Evolutionary conservation across 1,284 basidiomycete species (phyloP), one percentile per base, ranked within the genome.

Genomic region (Rhodotorula sp.): DNA sequence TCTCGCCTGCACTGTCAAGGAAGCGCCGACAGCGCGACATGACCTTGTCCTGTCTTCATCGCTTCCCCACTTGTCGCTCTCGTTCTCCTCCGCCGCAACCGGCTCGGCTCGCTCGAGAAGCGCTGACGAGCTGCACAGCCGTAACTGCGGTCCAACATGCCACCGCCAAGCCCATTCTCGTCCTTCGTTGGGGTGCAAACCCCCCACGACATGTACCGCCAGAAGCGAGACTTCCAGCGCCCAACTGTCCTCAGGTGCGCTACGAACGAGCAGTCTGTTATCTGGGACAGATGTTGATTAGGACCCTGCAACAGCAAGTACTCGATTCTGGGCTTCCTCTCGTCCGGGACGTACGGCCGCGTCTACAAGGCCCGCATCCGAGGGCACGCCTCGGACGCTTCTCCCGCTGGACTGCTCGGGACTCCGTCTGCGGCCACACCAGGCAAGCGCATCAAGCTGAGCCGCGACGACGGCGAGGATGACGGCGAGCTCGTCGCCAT

Each of bases 341-440:
- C 93, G 13, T 96, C 93, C 7, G 96, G 96, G 25, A 99, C 97
- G 0, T 99, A 99, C 79, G 97, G 97, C 0, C 86, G 94, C 44
- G 96, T 99, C 8, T 99, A 99, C 87, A 99, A 99, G 82, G 97
- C 95, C 0, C 87, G 91, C 72, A 77, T 85, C 23, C 79, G 72
- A 45, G 50, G 61, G 46, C 58, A 66, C 25, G 27, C 69, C 13
- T 70, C 68, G 2, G 72, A 71, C 25, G 65, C 67, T 1, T 73
- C 71, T 16, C 76, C 74, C 2, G 73, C 73, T 17, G 74, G 73
- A 5, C 46, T 77, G 41, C 66, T 77, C 52, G 73, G 74, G 17
- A 77, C 72, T 0, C 77, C 74, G 2, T 64, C 67, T 3, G 74
- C 73, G 3, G 71, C 67, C 0, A 74, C 74, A 7, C 72, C 73